These are phyloP conservation scores for Penicillium sp. DNA, from an alignment of 2,329 filamentous ascomycete genomes.

Conservation along the genomic window DNA sequence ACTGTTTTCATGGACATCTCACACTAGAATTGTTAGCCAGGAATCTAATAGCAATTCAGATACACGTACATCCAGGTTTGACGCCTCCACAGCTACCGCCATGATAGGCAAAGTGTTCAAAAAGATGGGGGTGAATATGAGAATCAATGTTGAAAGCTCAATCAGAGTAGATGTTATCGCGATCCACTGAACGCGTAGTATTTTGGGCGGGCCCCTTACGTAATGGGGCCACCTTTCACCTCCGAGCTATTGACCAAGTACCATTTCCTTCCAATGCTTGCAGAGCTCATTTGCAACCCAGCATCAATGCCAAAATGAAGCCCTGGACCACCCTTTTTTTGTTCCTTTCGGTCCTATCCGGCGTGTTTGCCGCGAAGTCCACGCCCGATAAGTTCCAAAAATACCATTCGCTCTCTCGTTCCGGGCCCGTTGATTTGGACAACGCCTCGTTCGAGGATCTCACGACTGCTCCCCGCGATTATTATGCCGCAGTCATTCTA, in stretches of 20 bases:
- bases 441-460: constrained; percentile 74
- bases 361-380: constrained; percentile 53
- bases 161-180: neutral
- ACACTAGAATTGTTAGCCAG: constrained; percentile 18
- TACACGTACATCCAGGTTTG: constrained; percentile 27
- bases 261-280: constrained; percentile 1
- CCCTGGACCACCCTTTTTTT: constrained; percentile 41
- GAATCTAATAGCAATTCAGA: neutral
- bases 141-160: neutral
- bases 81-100: constrained; percentile 12
- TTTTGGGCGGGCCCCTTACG: constrained; percentile 8
- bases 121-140: neutral
- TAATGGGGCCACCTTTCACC: constrained; percentile 22
- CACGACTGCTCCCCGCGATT: constrained; percentile 77
- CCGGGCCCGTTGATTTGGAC: constrained; percentile 72
- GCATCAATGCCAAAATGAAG: constrained; percentile 33
- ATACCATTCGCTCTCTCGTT: constrained; percentile 68
- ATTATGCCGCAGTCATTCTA: constrained; percentile 76
- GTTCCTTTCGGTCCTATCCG: constrained; percentile 29
- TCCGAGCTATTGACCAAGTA: neutral
- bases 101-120: constrained; percentile 4
- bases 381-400: constrained; percentile 66
- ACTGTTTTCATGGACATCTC: constrained; percentile 55
- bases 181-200: neutral
- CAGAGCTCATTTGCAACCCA: constrained; percentile 4